A percentile compares a stretch with the other conserved stretches of the same genome.
phyloP scores from a whole-genome alignment of 176 grass and related monocot genomes.

The Saccharum officinarum region DNA sequence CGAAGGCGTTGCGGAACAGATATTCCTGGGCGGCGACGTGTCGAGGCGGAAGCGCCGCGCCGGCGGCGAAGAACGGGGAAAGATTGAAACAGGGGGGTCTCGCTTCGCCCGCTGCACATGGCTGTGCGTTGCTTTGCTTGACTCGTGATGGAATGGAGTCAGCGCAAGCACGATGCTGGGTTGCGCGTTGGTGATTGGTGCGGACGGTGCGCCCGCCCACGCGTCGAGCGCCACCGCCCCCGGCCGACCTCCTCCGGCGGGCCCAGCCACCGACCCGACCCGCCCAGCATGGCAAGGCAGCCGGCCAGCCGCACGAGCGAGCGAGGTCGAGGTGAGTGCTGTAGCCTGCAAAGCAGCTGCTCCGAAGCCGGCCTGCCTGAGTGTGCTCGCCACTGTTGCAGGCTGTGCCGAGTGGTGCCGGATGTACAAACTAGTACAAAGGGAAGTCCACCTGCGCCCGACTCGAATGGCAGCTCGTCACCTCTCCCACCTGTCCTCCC shows the following conservation, averaged over 20 bases:
- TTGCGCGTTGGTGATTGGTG: neutral
- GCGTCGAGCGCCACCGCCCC: slow-evolving; percentile 30
- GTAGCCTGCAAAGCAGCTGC: neutral
- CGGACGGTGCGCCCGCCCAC: slow-evolving; percentile 25
- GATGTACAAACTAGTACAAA: slow-evolving; percentile 36
- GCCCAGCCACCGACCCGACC: slow-evolving; percentile 15
- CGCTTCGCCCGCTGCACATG: slow-evolving; percentile 15
- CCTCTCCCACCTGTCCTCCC: neutral
- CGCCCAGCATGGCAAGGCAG: slow-evolving; percentile 13
- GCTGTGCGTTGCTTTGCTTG: neutral
- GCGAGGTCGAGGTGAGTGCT: neutral
- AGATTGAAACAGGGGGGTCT: neutral
- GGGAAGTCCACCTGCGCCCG: neutral
- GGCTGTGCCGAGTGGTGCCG: neutral
- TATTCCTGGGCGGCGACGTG: neutral
- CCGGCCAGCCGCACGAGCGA: neutral
- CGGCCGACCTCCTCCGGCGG: slow-evolving; percentile 22
- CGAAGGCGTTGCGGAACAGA: slow-evolving; percentile 5
- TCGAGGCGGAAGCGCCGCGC: neutral
- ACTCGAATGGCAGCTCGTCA: slow-evolving; percentile 16
- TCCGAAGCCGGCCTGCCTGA: neutral
- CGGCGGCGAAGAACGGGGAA: slow-evolving; percentile 13
- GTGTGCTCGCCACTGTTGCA: slow-evolving; percentile 1
- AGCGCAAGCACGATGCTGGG: slow-evolving; percentile 14
- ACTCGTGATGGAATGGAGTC: neutral